These are phyloP conservation scores for Monosporascus sp. DNA, from an alignment of 2,329 filamentous ascomycete genomes.

Conservation along the genomic window DNA sequence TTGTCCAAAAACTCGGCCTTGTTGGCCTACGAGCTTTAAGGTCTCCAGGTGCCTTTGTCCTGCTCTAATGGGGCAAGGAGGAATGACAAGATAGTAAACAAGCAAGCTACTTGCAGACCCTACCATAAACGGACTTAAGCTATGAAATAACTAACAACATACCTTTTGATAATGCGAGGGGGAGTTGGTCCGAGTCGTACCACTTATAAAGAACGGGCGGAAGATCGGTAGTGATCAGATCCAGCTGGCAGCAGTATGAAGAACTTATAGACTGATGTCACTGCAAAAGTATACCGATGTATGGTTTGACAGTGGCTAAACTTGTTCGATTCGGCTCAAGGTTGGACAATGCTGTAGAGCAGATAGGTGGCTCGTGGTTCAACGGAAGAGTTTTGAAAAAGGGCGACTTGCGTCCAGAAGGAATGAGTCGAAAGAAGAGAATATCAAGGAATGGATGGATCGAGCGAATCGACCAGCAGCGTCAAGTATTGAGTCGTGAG, in stretches of 20 bases:
- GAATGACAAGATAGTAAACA: not conserved
- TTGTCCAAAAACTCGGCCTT: constrained; percentile 8
- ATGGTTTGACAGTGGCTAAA: constrained; percentile 18
- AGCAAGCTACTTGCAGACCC: not conserved
- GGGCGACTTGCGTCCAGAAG: constrained; percentile 26
- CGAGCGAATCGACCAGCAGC: constrained; percentile 16
- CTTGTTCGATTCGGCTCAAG: constrained; percentile 12
- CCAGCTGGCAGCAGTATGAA: constrained; percentile 7
- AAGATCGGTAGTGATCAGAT: constrained; percentile 5
- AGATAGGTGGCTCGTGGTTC: constrained; percentile 3
- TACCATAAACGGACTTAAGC: too few relatives aligned
- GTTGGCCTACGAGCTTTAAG: constrained; percentile 1
- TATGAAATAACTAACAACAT: not conserved
- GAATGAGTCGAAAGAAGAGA: constrained; percentile 17
- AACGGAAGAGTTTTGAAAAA: not conserved
- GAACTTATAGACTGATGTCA: constrained; percentile 12
- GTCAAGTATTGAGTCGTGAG: constrained; percentile 2
- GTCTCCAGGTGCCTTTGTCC: not conserved
- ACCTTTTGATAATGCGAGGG: not conserved
- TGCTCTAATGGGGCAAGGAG: not conserved
- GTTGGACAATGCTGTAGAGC: constrained; percentile 16
- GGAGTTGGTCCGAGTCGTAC: not conserved
- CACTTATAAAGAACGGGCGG: not conserved
- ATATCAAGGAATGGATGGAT: constrained; percentile 17
- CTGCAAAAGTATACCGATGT: constrained; percentile 8